Evolutionary conservation across 352 stramenopile species (phyloP), one percentile per base, ranked within the genome.

Genomic region (Globisporangium solare): DNA sequence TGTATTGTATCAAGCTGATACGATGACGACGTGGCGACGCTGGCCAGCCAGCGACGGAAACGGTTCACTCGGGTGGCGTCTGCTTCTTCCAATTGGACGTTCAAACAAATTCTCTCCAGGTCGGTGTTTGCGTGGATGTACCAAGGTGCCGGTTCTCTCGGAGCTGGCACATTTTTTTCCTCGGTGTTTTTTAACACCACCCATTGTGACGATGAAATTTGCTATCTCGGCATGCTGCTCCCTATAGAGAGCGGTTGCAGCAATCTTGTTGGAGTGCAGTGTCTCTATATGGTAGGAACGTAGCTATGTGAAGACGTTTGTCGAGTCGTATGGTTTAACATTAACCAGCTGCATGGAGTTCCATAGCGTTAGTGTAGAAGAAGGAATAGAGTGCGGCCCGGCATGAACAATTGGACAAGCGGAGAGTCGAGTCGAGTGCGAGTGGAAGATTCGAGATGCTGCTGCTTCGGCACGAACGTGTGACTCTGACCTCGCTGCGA

Each of bases 101-200:
- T 47, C 24, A 47, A 57, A 56, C 55, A 56, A 56, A 49, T 37
- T 49, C 46, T 56, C 49, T 63, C 49, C 49, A 67, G 63, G 72
- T 79, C 70, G 61, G 65, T 73, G 67, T 73, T 76, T 62, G 18
- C 18, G 48, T 49, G 47, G 18, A 43, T 41, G 43, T 45, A 48
- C 47, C 48, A 51, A 17, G 2, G 54, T 63, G 60, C 49, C 41
- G 53, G 56, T 31, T 17, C n/a, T 14, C 22, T 24, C n/a, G 31
- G 18, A 20, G 18, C 37, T 50, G 51, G 41, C 39, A 47, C 47
- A 54, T 61, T 50, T 37, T 58, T 47, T 67, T 58, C 61, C 73
- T 93, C 80, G 83, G 83, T 93, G 83, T 93, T 93, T 90, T 72
- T 91, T 74, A 93, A 93, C 80, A 93, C 83, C 83, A 93, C 83